Percentiles rank a stretch among this genome's conserved stretches.
Conservation (phyloP, 2,329 filamentous ascomycete genomes). For the Xylariaceae sp. region DNA sequence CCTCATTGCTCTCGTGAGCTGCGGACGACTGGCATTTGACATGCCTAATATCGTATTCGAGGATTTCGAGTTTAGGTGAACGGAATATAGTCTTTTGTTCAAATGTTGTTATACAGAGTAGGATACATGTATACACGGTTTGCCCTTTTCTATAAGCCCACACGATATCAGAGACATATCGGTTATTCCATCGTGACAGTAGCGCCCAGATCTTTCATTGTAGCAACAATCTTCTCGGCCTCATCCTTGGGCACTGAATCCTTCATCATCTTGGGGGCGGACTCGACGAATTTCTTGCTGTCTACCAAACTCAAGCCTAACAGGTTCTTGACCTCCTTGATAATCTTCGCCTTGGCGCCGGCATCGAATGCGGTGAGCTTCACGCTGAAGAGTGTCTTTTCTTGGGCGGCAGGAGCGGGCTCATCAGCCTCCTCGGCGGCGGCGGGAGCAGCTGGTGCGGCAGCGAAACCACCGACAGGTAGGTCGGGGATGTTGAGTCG, state of each 20-base stretch:
- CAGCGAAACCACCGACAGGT: conserved; percentile 86
- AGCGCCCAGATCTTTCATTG: conserved; percentile 88
- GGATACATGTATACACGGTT: conserved; percentile 28
- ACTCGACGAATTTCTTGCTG: conserved; percentile 99
- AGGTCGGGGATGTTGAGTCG: conserved; percentile 97
- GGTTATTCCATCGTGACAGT: conserved; percentile 85
- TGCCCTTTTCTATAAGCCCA: neutral
- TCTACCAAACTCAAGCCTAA: conserved; percentile 94
- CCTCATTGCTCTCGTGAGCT: too few species aligned
- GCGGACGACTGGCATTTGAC: too few species aligned
- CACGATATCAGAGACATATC: neutral
- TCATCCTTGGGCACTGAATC: conserved; percentile 98
- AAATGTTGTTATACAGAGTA: conserved; percentile 27
- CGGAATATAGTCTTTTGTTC: conserved; percentile 5
- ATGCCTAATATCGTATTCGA: too few species aligned
- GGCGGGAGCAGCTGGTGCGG: conserved; percentile 59
- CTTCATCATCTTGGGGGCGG: conserved; percentile 97
- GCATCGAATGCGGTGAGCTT: conserved; percentile 91
- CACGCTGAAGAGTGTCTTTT: conserved; percentile 95
- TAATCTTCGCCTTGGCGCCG: conserved; percentile 91
- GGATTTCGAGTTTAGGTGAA: too few species aligned
- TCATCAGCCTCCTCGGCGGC: conserved; percentile 80
- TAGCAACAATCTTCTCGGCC: conserved; percentile 95
- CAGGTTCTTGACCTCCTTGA: conserved; percentile 99
- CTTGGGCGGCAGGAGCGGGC: conserved; percentile 81